Evolutionary conservation across 2,329 filamentous ascomycete species (phyloP).

Genomic region (Trichoderma simmonsii): DNA sequence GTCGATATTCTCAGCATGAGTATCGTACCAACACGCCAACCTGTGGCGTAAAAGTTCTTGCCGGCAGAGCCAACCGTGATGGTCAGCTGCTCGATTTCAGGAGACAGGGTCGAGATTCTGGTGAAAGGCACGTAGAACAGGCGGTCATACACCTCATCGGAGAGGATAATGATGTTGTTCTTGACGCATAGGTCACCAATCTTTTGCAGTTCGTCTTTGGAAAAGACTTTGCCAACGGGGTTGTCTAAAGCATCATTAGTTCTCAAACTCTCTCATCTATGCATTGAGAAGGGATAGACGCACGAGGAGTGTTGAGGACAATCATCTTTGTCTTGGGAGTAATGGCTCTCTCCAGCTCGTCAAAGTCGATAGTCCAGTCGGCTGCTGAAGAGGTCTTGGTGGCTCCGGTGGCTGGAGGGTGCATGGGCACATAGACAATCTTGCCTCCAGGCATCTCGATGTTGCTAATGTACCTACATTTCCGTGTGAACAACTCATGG

Average conservation of each 20-base stretch:
- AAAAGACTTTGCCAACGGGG: constrained; percentile 94
- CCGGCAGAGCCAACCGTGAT: constrained; percentile 93
- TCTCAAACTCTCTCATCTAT: neutral
- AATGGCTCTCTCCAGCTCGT: constrained; percentile 75
- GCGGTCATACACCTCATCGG: constrained; percentile 90
- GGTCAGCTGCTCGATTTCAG: constrained; percentile 82
- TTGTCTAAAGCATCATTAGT: constrained; percentile 59
- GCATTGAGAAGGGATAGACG: constrained; percentile 17
- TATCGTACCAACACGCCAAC: constrained; percentile 73
- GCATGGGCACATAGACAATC: constrained; percentile 92
- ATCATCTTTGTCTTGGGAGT: constrained; percentile 93
- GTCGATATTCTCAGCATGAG: neutral
- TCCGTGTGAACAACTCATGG: neutral
- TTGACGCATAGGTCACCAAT: constrained; percentile 90
- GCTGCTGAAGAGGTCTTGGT: constrained; percentile 76
- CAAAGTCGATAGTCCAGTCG: constrained; percentile 86
- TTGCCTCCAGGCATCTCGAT: constrained; percentile 97
- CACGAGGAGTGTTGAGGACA: constrained; percentile 73
- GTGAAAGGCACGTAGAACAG: constrained; percentile 96
- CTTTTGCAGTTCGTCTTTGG: constrained; percentile 72
- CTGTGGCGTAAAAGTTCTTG: constrained; percentile 98
- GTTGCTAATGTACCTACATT: constrained; percentile 74
- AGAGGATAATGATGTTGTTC: constrained; percentile 89
- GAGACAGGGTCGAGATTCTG: constrained; percentile 83
- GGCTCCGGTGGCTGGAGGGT: constrained; percentile 78